Evolutionary conservation across 1,284 basidiomycete genomes (phyloP).

Genomic region (Neonothopanus nambi): DNA sequence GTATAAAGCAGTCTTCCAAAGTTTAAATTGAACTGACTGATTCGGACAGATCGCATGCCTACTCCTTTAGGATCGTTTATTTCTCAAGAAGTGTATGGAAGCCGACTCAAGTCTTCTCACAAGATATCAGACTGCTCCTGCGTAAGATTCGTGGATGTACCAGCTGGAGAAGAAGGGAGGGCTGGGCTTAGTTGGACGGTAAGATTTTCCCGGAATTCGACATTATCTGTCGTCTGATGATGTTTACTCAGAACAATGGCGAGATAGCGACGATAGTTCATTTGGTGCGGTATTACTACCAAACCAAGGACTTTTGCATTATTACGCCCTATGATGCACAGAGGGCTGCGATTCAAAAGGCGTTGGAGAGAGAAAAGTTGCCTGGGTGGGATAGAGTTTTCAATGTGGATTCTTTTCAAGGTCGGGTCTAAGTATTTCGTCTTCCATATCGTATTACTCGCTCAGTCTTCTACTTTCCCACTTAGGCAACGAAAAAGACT

Average conservation of each 20-base stretch:
- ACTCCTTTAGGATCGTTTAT: conserved; percentile 47
- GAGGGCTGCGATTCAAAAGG: conserved; percentile 41
- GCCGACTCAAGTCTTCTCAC: conserved; percentile 40
- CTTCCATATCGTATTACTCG: not conserved
- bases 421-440: conserved; percentile 27
- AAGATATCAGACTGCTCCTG: conserved; percentile 26
- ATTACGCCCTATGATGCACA: conserved; percentile 62
- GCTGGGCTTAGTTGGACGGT: conserved; percentile 47
- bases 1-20: not conserved
- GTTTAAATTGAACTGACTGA: not conserved
- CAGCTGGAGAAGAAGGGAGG: conserved; percentile 37
- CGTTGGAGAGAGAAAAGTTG: conserved; percentile 36
- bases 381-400: conserved; percentile 43
- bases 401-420: conserved; percentile 57
- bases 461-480: not conserved
- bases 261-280: conserved; percentile 41
- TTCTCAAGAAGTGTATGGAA: conserved; percentile 42
- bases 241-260: conserved; percentile 36
- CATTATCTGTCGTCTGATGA: not conserved
- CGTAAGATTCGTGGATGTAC: conserved; percentile 48
- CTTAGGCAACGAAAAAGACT: conserved; percentile 44
- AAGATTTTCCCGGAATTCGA: conserved; percentile 11
- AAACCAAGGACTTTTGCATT: conserved; percentile 38
- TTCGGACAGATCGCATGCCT: conserved; percentile 48
- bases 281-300: conserved; percentile 42